phyloP scores from a whole-genome alignment of 2,329 filamentous ascomycete genomes.

The Blastomyces gilchristii region DNA sequence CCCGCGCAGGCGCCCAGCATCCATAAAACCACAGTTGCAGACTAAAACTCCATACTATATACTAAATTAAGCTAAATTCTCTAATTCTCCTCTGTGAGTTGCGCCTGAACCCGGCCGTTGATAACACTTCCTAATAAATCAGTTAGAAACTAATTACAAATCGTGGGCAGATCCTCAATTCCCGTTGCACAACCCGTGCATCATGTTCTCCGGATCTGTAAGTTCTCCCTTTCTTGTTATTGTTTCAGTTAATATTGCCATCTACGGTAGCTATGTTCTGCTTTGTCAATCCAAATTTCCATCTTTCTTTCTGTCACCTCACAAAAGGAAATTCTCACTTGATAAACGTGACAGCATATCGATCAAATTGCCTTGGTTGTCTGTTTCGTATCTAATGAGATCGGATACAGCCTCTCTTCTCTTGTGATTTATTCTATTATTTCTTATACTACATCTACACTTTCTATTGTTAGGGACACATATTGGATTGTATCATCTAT shows the following conservation, averaged over 20 bases:
- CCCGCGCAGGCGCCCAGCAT: background rate
- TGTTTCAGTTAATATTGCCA: background rate
- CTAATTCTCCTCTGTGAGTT: background rate
- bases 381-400: background rate
- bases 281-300: background rate
- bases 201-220: constrained; percentile 31
- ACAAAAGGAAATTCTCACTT: background rate
- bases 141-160: background rate
- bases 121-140: background rate
- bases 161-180: background rate
- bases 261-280: background rate
- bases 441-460: background rate
- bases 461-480: background rate
- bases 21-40: background rate
- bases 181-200: constrained; percentile 8
- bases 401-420: background rate
- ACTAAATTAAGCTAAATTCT: background rate
- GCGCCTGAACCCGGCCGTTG: background rate
- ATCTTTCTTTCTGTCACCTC: background rate
- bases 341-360: background rate
- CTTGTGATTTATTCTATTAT: background rate
- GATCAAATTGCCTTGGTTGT: background rate
- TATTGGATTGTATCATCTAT: background rate
- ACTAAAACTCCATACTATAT: background rate
- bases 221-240: constrained; percentile 12